These are phyloP conservation scores for Ophiostoma triangulosporum DNA, from an alignment of 2,329 filamentous ascomycete species.

Conservation along the genomic window DNA sequence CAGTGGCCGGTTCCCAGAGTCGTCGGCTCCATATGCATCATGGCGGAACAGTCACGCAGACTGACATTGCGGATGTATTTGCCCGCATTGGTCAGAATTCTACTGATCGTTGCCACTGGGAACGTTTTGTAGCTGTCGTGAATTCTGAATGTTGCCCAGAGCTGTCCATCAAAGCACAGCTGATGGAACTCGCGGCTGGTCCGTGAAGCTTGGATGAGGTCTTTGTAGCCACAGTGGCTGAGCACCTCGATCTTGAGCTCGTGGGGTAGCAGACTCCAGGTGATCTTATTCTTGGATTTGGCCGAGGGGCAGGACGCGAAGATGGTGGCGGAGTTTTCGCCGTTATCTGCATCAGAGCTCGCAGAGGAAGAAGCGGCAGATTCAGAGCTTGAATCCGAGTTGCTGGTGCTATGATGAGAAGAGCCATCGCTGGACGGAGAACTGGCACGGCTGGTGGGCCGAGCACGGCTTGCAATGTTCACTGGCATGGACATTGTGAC, in stretches of 20 bases:
- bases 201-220: slow-evolving; percentile 64
- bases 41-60: slow-evolving; percentile 77
- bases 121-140: slow-evolving; percentile 81
- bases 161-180: slow-evolving; percentile 85
- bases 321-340: too few relatives aligned
- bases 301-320: too few relatives aligned
- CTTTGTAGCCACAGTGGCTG: slow-evolving; percentile 60
- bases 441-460: slow-evolving; percentile 58
- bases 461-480: slow-evolving; percentile 45
- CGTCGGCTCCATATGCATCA: slow-evolving; percentile 68
- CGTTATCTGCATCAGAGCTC: too few relatives aligned
- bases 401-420: slow-evolving; percentile 43
- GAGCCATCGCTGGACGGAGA: slow-evolving; percentile 32
- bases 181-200: slow-evolving; percentile 68
- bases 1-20: slow-evolving; percentile 73
- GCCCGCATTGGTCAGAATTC: slow-evolving; percentile 72
- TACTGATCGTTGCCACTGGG: slow-evolving; percentile 67
- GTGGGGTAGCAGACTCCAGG: slow-evolving; percentile 69
- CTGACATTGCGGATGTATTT: slow-evolving; percentile 88
- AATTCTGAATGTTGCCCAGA: slow-evolving; percentile 77
- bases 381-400: slow-evolving; percentile 16
- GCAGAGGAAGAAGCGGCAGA: too few relatives aligned
- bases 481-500: too few relatives aligned
- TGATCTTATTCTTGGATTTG: too few relatives aligned
- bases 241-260: slow-evolving; percentile 74